A percentile compares a stretch with the other conserved stretches of the same genome.
Conservation (phyloP, 1,284 basidiomycete genomes). For the Laetiporus sulphureus region DNA sequence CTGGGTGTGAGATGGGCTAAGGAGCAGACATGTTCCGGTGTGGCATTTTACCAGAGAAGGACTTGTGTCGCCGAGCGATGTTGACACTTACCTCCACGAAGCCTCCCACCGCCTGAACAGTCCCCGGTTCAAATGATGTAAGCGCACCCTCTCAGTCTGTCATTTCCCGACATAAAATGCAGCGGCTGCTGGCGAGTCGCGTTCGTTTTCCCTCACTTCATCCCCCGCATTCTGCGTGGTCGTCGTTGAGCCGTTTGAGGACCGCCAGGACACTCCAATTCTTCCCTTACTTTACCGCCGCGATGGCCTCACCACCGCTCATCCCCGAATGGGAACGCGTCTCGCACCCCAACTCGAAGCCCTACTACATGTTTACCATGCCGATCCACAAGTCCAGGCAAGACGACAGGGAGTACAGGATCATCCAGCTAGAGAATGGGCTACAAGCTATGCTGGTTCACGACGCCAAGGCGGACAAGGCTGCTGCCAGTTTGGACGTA, state of each 20-base stretch:
- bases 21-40: no score
- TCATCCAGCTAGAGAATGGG: constrained; percentile 85
- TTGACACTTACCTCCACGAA: no score
- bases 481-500: constrained; percentile 92
- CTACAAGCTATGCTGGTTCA: constrained; percentile 84
- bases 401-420: constrained; percentile 74
- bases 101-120: no score
- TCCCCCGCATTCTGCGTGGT: constrained; percentile 4
- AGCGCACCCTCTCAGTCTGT: constrained; percentile 1
- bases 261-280: constrained; percentile 4
- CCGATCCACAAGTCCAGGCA: constrained; percentile 71
- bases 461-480: constrained; percentile 89
- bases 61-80: no score
- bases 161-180: constrained; percentile 12
- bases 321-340: constrained; percentile 19
- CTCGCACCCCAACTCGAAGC: constrained; percentile 10
- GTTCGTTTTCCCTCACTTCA: constrained; percentile 3
- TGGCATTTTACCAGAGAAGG: no score
- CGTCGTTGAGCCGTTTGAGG: constrained; percentile 2
- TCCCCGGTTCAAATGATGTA: no score
- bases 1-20: no score
- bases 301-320: constrained; percentile 9
- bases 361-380: constrained; percentile 46
- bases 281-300: constrained; percentile 6
- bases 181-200: constrained; percentile 13